Evolutionary conservation across 768 basidiomycete species (phyloP).

Genomic region (Scleroderma bovista): DNA sequence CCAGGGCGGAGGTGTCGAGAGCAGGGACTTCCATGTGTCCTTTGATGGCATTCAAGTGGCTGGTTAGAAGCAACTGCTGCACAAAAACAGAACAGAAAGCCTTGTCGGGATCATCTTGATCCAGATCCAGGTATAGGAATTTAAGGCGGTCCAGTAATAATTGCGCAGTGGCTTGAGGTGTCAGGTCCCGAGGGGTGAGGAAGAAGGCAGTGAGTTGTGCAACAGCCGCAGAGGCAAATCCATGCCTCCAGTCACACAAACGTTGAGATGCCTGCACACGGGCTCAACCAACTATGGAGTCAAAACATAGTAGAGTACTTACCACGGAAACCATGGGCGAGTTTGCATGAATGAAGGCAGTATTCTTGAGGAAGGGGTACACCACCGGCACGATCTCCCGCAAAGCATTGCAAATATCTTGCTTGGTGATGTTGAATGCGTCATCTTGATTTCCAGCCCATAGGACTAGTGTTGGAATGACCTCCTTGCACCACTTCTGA

Average conservation of each 20-base stretch:
- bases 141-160: not conserved
- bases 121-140: not conserved
- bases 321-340: not conserved
- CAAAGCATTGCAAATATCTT: not conserved
- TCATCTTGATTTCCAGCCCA: not conserved
- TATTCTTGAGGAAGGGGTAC: not conserved
- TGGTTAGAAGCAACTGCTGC: not conserved
- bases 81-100: not conserved
- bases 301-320: too few species aligned
- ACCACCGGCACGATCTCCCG: not conserved
- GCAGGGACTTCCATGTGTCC: not conserved
- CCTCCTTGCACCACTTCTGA: not conserved
- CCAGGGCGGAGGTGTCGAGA: not conserved
- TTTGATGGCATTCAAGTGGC: slow-evolving; percentile 1
- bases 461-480: not conserved
- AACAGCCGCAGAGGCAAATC: not conserved
- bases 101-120: not conserved
- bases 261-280: not conserved
- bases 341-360: not conserved
- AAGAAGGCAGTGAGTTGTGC: not conserved
- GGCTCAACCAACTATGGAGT: not conserved
- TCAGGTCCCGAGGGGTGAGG: not conserved
- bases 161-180: not conserved
- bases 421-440: not conserved
- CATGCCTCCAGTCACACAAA: not conserved